Evolutionary conservation across 2,329 filamentous ascomycete species (phyloP).

Genomic region (Dothideomycetes sp.): DNA sequence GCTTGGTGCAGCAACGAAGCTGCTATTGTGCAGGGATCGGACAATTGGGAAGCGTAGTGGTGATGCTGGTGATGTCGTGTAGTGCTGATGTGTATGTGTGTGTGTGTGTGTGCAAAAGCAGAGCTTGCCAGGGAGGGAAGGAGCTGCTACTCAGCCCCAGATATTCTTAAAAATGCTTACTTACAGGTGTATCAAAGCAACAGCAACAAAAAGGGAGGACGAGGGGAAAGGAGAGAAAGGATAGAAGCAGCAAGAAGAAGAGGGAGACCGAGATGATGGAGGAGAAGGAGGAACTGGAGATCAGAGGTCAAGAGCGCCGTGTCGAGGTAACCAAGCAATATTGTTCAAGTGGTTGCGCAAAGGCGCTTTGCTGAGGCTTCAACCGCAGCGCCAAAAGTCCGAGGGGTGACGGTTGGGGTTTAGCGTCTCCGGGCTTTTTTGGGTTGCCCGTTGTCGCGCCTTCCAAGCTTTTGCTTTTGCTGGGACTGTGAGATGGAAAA

Average conservation of each 20-base stretch:
- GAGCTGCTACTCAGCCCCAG: constrained; percentile 9
- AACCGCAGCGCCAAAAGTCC: constrained; percentile 15
- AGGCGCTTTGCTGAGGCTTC: constrained; percentile 14
- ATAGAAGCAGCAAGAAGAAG: constrained; percentile 4
- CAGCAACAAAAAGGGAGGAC: constrained; percentile 9
- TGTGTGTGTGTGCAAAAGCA: constrained; percentile 4
- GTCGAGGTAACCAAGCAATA: constrained; percentile 6
- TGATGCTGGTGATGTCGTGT: too few species aligned
- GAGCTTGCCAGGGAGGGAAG: constrained; percentile 12
- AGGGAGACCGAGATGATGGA: constrained; percentile 14
- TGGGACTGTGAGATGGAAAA: constrained; percentile 8
- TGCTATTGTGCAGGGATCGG: constrained; percentile 6
- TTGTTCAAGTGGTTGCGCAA: constrained; percentile 10
- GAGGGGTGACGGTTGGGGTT: constrained; percentile 10
- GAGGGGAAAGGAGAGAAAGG: constrained; percentile 1
- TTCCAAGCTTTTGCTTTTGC: too few species aligned
- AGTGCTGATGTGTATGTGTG: constrained; percentile 1
- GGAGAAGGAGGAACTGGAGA: constrained; percentile 6
- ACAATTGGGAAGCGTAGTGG: constrained; percentile 5
- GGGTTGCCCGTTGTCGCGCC: constrained; percentile 8
- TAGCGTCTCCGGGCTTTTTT: constrained; percentile 8
- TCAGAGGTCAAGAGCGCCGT: neutral
- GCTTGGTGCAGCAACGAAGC: constrained; percentile 1
- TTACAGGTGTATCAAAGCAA: constrained; percentile 12
- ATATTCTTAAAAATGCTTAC: too few species aligned